These are phyloP conservation scores for Microdochium trichocladiopsis DNA, from an alignment of 2,329 filamentous ascomycete genomes.

Conservation along the genomic window DNA sequence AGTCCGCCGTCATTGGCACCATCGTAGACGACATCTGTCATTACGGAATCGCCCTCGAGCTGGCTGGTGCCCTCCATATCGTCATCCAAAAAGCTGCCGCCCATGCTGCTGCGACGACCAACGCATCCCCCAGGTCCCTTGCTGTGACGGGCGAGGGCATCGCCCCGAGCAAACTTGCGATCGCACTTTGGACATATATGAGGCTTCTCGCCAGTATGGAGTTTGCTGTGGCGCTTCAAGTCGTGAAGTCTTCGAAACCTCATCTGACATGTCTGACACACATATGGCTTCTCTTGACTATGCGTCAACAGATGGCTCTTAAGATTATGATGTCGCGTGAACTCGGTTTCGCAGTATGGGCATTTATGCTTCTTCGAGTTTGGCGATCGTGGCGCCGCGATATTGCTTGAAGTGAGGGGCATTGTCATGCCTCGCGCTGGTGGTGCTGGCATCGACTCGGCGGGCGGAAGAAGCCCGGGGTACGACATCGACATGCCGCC, in stretches of 20 bases:
- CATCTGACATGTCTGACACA: slow-evolving; percentile 88
- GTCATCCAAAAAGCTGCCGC: slow-evolving; percentile 72
- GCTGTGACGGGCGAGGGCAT: slow-evolving; percentile 88
- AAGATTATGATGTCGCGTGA: slow-evolving; percentile 93
- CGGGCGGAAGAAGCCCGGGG: slow-evolving; percentile 40
- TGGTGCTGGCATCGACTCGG: slow-evolving; percentile 33
- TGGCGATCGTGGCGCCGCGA: slow-evolving; percentile 56
- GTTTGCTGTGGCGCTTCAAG: slow-evolving; percentile 89
- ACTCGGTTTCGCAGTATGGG: slow-evolving; percentile 92
- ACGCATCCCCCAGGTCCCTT: slow-evolving; percentile 95
- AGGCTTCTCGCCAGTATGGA: slow-evolving; percentile 92
- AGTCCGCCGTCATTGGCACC: slow-evolving; percentile 54
- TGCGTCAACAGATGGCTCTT: slow-evolving; percentile 97
- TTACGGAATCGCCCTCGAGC: slow-evolving; percentile 41
- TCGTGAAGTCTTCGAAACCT: slow-evolving; percentile 91
- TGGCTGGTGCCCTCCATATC: slow-evolving; percentile 52
- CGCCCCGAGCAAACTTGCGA: slow-evolving; percentile 87
- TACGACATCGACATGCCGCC: slow-evolving; percentile 46
- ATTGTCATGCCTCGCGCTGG: slow-evolving; percentile 48
- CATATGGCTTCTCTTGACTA: slow-evolving; percentile 96
- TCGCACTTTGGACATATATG: slow-evolving; percentile 95
- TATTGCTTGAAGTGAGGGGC: slow-evolving; percentile 41
- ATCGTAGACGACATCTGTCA: slow-evolving; percentile 51
- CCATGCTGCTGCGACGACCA: slow-evolving; percentile 79
- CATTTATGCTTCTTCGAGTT: slow-evolving; percentile 89